Conservation (phyloP, 345 rosid genomes). For the Combretum micranthum region DNA sequence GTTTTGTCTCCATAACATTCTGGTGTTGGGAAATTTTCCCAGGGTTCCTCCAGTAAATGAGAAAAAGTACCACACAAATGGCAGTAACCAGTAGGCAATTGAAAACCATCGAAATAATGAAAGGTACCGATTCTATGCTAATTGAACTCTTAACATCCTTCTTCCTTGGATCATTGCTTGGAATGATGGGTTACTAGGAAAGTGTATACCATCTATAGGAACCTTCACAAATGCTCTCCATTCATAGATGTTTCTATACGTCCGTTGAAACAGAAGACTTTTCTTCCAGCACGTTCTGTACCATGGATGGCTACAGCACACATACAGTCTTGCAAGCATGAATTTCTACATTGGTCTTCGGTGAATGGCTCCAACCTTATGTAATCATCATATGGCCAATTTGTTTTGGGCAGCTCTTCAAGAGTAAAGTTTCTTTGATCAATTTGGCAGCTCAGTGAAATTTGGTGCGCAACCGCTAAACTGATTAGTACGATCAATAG, state of each 20-base stretch:
- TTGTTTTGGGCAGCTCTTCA: slow-evolving; percentile 3
- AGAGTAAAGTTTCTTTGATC: slow-evolving; percentile 8
- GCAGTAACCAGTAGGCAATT: slow-evolving; percentile 12
- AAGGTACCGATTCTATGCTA: slow-evolving; percentile 3
- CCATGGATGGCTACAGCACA: slow-evolving; percentile 20
- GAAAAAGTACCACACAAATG: slow-evolving; percentile 8
- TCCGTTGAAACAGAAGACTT: slow-evolving; percentile 32
- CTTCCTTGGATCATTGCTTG: background rate
- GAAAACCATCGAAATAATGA: slow-evolving; percentile 20
- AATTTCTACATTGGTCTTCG: slow-evolving; percentile 17
- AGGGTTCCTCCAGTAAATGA: slow-evolving; percentile 7
- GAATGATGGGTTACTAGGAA: background rate
- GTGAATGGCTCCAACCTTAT: slow-evolving; percentile 5
- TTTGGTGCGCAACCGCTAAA: slow-evolving; percentile 29
- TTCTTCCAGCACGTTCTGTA: slow-evolving; percentile 19
- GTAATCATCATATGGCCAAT: slow-evolving; percentile 30
- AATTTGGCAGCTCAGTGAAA: slow-evolving; percentile 14
- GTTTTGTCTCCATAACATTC: slow-evolving; percentile 4
- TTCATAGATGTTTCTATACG: background rate
- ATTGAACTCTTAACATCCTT: background rate
- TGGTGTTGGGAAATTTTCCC: background rate
- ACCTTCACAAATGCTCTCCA: slow-evolving; percentile 19
- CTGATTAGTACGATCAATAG: slow-evolving; percentile 17
- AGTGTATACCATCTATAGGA: background rate
- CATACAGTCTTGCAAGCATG: slow-evolving; percentile 36